These are phyloP conservation scores for Hyphodiscus hymeniophilus DNA, from an alignment of 495 filamentous ascomycete species.

Conservation along the genomic window DNA sequence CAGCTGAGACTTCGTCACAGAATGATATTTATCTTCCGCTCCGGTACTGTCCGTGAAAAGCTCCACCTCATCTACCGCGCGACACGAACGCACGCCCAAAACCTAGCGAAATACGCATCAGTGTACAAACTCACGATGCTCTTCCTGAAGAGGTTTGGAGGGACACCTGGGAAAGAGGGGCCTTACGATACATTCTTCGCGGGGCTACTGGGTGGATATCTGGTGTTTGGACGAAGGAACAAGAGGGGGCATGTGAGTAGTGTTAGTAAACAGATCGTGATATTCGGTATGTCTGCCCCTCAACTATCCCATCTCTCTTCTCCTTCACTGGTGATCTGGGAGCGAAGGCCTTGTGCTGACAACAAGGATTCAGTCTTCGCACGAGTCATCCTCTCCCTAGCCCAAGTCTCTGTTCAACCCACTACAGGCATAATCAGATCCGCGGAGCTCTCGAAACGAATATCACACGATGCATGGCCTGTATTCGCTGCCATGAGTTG, in stretches of 20 bases:
- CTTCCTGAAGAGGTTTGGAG: constrained; percentile 53
- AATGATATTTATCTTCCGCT: constrained; percentile 93
- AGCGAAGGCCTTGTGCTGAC: too few species aligned
- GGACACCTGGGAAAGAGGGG: constrained; percentile 52
- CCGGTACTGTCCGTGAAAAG: constrained; percentile 79
- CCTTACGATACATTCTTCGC: constrained; percentile 80
- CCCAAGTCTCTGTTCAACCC: constrained; percentile 71
- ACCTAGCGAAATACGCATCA: constrained; percentile 82
- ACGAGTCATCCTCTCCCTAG: constrained; percentile 74
- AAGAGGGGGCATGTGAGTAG: constrained; percentile 56
- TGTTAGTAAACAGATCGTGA: constrained; percentile 95
- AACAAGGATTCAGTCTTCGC: constrained; percentile 90
- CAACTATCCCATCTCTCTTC: background rate
- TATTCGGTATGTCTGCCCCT: constrained; percentile 46
- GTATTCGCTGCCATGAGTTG: constrained; percentile 83
- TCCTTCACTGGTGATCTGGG: too few species aligned
- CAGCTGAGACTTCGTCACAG: constrained; percentile 27
- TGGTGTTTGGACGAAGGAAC: constrained; percentile 72
- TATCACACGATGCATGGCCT: constrained; percentile 74
- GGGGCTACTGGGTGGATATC: constrained; percentile 85
- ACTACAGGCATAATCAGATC: constrained; percentile 31
- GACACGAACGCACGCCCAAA: constrained; percentile 83
- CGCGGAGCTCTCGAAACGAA: constrained; percentile 26
- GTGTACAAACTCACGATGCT: constrained; percentile 81
- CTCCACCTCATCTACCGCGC: constrained; percentile 68